phyloP scores from a whole-genome alignment of 495 filamentous ascomycete genomes.

The Hypoxylon crocopeplum region DNA sequence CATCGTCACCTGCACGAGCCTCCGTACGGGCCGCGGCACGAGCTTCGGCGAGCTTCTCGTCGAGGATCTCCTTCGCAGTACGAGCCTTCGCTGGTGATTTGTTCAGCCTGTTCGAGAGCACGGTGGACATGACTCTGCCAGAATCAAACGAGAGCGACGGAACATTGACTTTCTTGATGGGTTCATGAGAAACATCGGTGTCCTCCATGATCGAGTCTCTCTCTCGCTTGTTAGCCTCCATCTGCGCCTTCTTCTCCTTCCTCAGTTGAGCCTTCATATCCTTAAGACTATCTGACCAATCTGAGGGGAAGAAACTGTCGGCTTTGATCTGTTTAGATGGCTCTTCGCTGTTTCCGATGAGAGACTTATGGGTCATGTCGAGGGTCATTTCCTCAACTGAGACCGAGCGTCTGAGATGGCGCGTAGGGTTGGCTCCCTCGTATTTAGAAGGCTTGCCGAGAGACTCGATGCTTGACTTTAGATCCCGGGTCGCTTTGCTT shows the following conservation, averaged over 20 bases:
- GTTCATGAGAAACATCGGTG: conserved; percentile 4
- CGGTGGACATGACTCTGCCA: conserved; percentile 28
- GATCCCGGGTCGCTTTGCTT: conserved; percentile 26
- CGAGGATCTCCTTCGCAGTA: conserved; percentile 1
- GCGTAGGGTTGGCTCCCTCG: conserved; percentile 14
- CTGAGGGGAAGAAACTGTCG: conserved; percentile 10
- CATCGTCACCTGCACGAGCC: background rate
- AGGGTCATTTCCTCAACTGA: conserved; percentile 37
- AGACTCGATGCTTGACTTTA: conserved; percentile 35
- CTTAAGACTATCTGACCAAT: conserved; percentile 32
- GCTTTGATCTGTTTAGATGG: background rate
- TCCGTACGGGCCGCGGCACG: conserved; percentile 8
- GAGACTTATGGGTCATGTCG: conserved; percentile 30
- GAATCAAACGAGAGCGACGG: conserved; percentile 5
- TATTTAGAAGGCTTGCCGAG: conserved; percentile 34
- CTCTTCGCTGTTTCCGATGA: conserved; percentile 18
- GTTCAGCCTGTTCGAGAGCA: conserved; percentile 31
- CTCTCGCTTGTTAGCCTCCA: conserved; percentile 37
- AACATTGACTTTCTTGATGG: background rate
- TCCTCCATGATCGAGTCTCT: conserved; percentile 20
- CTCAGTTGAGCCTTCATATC: conserved; percentile 24
- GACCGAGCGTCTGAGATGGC: conserved; percentile 20
- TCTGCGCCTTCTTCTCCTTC: conserved; percentile 30
- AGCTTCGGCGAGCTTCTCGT: conserved; percentile 8
- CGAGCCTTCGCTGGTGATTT: conserved; percentile 6